Evolutionary conservation across 2,329 filamentous ascomycete species (phyloP).

Genomic region (Phaeoacremonium minimum): DNA sequence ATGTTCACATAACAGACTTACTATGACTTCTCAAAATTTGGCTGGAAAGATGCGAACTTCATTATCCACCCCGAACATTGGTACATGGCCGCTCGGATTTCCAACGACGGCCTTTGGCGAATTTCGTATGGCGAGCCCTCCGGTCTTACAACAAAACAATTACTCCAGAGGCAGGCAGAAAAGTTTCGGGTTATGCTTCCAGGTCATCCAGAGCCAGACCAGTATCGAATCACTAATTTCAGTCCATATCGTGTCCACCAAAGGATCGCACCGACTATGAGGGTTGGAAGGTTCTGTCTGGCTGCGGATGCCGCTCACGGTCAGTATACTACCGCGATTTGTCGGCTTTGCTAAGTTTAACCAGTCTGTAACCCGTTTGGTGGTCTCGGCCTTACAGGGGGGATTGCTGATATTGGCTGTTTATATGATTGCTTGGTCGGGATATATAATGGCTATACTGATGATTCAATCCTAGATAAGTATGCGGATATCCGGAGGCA

Average conservation of each 20-base stretch:
- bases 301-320: constrained; percentile 1
- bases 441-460: neutral
- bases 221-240: constrained; percentile 39
- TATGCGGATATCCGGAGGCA: neutral
- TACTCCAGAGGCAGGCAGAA: constrained; percentile 33
- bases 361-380: constrained; percentile 1
- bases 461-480: neutral
- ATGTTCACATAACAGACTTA: constrained; percentile 13
- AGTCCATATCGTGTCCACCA: constrained; percentile 38
- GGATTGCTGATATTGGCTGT: neutral
- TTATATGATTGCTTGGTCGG: neutral
- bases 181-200: constrained; percentile 42
- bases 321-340: neutral
- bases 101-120: constrained; percentile 41
- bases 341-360: neutral
- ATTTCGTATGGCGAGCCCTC: constrained; percentile 44
- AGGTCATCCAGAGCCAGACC: constrained; percentile 37
- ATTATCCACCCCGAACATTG: constrained; percentile 43
- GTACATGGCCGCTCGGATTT: constrained; percentile 45
- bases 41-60: constrained; percentile 33
- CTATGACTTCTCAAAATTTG: constrained; percentile 36
- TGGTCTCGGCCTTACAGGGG: constrained; percentile 1
- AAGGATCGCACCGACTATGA: neutral
- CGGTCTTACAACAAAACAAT: constrained; percentile 34
- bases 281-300: neutral